Evolutionary conservation across 2,329 filamentous ascomycete genomes (phyloP).

Genomic region (Claviceps maximensis): DNA sequence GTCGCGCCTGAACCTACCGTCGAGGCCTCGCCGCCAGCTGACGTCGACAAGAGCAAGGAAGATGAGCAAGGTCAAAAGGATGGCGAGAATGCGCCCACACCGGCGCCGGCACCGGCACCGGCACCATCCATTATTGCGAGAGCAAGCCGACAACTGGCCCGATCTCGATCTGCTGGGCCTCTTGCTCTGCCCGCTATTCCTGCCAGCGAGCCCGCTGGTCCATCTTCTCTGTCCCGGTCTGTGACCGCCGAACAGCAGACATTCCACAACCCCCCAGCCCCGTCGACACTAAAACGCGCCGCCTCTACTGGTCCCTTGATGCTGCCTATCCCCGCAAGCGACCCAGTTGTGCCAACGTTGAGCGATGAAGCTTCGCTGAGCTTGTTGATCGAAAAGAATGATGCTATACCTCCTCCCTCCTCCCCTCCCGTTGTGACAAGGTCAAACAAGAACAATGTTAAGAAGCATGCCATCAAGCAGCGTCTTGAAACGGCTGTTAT

Average conservation of each 20-base stretch:
- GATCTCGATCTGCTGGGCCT: slow-evolving; percentile 26
- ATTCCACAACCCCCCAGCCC: slow-evolving; percentile 19
- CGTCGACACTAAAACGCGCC: slow-evolving; percentile 25
- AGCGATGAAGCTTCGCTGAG: slow-evolving; percentile 19
- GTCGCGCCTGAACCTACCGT: slow-evolving; percentile 1
- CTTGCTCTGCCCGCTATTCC: slow-evolving; percentile 23
- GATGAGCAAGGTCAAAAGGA: neutral
- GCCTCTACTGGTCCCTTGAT: slow-evolving; percentile 20
- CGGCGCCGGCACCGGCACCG: neutral
- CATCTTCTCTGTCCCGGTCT: slow-evolving; percentile 25
- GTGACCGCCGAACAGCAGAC: slow-evolving; percentile 9
- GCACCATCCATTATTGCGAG: neutral
- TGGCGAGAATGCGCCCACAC: neutral
- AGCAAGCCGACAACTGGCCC: slow-evolving; percentile 15
- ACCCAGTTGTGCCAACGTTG: slow-evolving; percentile 22
- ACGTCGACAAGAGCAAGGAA: neutral
- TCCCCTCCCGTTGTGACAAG: slow-evolving; percentile 29
- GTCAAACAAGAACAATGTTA: slow-evolving; percentile 50
- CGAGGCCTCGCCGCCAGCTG: neutral
- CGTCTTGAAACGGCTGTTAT: slow-evolving; percentile 50
- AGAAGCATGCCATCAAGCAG: slow-evolving; percentile 48
- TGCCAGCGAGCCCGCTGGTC: slow-evolving; percentile 38
- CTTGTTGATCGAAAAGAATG: slow-evolving; percentile 29
- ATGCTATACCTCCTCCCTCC: slow-evolving; percentile 23
- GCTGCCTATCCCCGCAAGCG: slow-evolving; percentile 32